phyloP scores from a whole-genome alignment of 1,284 basidiomycete genomes.

The Cystobasidiaceae sp. region DNA sequence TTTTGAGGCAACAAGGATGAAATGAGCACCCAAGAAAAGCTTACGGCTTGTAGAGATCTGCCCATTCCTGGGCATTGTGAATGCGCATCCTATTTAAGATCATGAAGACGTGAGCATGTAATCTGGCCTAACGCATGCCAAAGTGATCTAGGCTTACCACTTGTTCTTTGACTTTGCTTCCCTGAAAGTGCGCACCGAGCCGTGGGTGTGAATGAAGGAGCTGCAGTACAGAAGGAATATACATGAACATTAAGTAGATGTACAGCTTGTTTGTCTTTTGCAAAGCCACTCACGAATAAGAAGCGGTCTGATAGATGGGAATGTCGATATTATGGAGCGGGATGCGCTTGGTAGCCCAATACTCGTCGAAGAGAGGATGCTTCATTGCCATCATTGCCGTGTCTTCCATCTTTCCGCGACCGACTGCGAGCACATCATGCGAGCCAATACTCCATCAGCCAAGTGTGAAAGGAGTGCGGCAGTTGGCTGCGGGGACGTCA shows the following conservation, averaged over 20 bases:
- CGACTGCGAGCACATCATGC: neutral
- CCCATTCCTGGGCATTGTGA: slow-evolving; percentile 22
- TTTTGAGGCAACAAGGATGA: neutral
- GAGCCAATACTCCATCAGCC: neutral
- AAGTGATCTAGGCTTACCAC: slow-evolving; percentile 19
- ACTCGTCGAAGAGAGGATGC: slow-evolving; percentile 20
- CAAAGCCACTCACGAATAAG: slow-evolving; percentile 30
- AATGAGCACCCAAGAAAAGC: too few relatives aligned
- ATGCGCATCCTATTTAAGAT: neutral
- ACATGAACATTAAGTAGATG: too few relatives aligned
- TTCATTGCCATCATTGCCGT: neutral
- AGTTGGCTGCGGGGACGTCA: neutral
- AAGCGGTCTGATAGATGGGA: slow-evolving; percentile 3
- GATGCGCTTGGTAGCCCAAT: slow-evolving; percentile 15
- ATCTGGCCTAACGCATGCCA: neutral
- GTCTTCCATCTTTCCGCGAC: neutral
- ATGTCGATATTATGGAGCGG: slow-evolving; percentile 7
- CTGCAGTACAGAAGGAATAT: too few relatives aligned
- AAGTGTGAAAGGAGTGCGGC: neutral
- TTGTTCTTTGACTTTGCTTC: slow-evolving; percentile 33
- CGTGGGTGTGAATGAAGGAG: slow-evolving; percentile 29
- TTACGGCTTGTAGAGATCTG: slow-evolving; percentile 28
- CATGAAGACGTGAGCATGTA: neutral
- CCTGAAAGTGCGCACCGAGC: slow-evolving; percentile 31
- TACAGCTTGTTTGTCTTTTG: too few relatives aligned